phyloP scores from a whole-genome alignment of 805 yeast species.

The Candida insectorum region DNA sequence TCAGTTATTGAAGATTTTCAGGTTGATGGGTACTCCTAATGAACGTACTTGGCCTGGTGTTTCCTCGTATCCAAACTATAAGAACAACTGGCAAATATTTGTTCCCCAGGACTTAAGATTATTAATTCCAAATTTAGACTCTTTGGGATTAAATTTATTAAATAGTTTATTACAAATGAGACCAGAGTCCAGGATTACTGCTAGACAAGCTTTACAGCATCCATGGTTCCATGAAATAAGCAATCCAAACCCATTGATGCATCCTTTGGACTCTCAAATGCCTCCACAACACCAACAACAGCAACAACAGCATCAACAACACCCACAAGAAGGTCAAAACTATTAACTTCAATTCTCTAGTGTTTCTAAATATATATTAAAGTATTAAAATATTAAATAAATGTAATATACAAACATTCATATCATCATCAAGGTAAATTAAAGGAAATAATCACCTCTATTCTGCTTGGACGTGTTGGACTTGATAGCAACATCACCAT shows the following conservation, averaged over 20 bases:
- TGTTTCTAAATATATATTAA: not conserved
- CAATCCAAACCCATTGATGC: slow-evolving; percentile 34
- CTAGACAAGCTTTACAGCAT: slow-evolving; percentile 61
- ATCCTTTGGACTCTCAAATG: slow-evolving; percentile 19
- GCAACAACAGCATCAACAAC: slow-evolving; percentile 18
- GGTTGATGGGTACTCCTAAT: slow-evolving; percentile 94
- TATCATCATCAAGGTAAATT: no score
- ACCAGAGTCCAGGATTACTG: slow-evolving; percentile 58
- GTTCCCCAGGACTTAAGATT: slow-evolving; percentile 81
- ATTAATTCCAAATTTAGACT: slow-evolving; percentile 66
- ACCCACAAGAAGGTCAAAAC: slow-evolving; percentile 17
- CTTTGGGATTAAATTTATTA: slow-evolving; percentile 64
- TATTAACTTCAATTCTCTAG: slow-evolving; percentile 5
- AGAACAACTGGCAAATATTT: slow-evolving; percentile 78
- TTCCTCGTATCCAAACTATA: slow-evolving; percentile 81
- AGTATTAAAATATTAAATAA: slow-evolving; percentile 10
- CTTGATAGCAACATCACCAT: slow-evolving; percentile 51
- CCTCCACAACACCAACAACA: slow-evolving; percentile 14
- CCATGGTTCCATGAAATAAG: slow-evolving; percentile 81
- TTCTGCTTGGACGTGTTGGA: slow-evolving; percentile 39
- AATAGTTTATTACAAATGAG: slow-evolving; percentile 57
- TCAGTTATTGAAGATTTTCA: slow-evolving; percentile 86
- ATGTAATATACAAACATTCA: slow-evolving; percentile 11
- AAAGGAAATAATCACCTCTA: slow-evolving; percentile 45
- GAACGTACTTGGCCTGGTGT: slow-evolving; percentile 98